A percentile compares a stretch with the other conserved stretches of the same genome.
These are phyloP conservation scores for Vaccinium vitisidaea DNA, from an alignment of 148 eudicot species.

Conservation along the genomic window DNA sequence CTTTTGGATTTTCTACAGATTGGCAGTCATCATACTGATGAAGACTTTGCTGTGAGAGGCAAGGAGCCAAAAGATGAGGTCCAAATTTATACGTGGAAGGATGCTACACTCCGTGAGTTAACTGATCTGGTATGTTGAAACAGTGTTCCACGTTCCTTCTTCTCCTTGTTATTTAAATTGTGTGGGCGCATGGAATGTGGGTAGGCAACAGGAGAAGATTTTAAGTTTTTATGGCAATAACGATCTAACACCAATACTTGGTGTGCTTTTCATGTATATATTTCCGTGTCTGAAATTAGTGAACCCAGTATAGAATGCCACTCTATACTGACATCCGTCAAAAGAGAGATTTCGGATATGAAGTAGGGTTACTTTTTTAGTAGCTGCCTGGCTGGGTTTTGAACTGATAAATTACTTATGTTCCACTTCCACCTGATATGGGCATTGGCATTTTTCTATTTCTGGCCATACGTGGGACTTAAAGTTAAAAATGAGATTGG, in stretches of 20 bases:
- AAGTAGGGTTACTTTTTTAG: not conserved
- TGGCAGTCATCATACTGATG: constrained; percentile 82
- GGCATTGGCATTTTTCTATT: not conserved
- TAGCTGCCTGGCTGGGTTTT: not conserved
- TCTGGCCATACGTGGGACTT: not conserved
- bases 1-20: constrained; percentile 38
- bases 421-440: not conserved
- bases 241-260: not conserved
- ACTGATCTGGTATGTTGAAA: constrained; percentile 78
- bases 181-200: not conserved
- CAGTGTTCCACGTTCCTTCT: not conserved
- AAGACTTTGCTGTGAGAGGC: constrained; percentile 81
- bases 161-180: not conserved
- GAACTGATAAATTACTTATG: not conserved
- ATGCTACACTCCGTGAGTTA: constrained; percentile 91
- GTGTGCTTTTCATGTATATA: not conserved
- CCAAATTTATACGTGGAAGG: constrained; percentile 98
- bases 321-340: not conserved
- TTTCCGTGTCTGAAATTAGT: not conserved
- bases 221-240: not conserved
- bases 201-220: not conserved
- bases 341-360: not conserved
- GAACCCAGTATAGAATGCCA: not conserved
- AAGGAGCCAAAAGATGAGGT: constrained; percentile 99
- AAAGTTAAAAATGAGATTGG: not conserved